Base-by-base conservation (phyloP, 345 rosid species). In the Boechera retrofracta region DNA sequence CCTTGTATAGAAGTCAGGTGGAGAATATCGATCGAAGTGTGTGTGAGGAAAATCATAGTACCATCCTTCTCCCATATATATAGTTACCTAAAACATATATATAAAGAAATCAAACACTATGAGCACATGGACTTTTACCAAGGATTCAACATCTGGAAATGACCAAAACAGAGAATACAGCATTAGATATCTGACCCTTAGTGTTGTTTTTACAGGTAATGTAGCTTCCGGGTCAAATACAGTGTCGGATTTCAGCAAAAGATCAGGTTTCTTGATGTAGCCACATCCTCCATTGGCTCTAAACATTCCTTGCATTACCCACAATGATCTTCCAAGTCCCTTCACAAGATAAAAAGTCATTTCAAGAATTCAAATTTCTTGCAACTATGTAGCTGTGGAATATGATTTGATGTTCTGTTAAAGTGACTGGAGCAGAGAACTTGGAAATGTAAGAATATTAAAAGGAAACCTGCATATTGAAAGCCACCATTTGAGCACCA, bases 401-500 rank as follows among this genome's bases (percentile, higher is more conserved):
- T 18, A 31, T 26, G 65, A 56, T 42, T 16, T 3, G 35, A 59
- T 29, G 64, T 56, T 44, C 3, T 70, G 1, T 31, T 6, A 45
- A 28, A 11, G 36, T 0, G 12, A 18, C 10, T 57, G 31, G 42
- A 45, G 52, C 16, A 26, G 49, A 54, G 4, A 52, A 68, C 24
- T 26, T 56, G 1, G 12, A 57, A 21, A 44, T 70, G 66, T 56
- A 45, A 67, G 51, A 53, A 4, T 28, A 47, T 3, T 16, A 57
- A 57, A 59, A 69, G 39, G 48, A 67, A 54, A 85, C 97, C 98
- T 94, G 97, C 98, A 94, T 94, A 67, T 94, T 94, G 71, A 94
- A 94, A 65, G 98, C 98, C 74, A 94, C 97, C 98, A 94, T 94
- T 82, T 94, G 98, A 86, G 97, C 97, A 59, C 98, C 98, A 77